A percentile compares a stretch with the other conserved stretches of the same genome.
These are phyloP conservation scores for Elsinoe australis DNA, from an alignment of 2,329 filamentous ascomycete genomes.

Conservation along the genomic window DNA sequence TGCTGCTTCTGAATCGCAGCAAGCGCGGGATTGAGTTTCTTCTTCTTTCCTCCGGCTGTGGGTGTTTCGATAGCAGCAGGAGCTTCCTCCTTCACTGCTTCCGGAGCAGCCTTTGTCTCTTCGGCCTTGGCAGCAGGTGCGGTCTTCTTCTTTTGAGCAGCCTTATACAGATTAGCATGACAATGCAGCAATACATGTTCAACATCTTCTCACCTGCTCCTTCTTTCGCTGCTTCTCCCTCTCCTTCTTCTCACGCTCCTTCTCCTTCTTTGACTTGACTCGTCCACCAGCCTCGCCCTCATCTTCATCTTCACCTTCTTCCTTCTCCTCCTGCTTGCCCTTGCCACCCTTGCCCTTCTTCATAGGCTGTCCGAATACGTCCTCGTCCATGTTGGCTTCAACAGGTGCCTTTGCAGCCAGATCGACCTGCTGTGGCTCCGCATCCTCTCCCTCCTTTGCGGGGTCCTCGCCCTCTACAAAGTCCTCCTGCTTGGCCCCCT, in stretches of 20 bases:
- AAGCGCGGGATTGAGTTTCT: conserved; percentile 76
- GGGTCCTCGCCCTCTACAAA: conserved; percentile 60
- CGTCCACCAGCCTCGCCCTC: conserved; percentile 53
- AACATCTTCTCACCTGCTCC: conserved; percentile 63
- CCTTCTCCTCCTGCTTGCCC: conserved; percentile 31
- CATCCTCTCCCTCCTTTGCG: conserved; percentile 34
- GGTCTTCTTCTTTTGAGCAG: conserved; percentile 73
- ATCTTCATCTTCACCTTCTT: conserved; percentile 38
- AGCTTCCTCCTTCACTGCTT: conserved; percentile 44
- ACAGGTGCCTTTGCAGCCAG: conserved; percentile 62
- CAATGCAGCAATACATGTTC: neutral
- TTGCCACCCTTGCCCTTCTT: conserved; percentile 61
- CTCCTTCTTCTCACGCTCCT: conserved; percentile 97
- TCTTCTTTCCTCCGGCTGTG: conserved; percentile 61
- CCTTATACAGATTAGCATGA: conserved; percentile 35
- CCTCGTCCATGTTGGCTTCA: conserved; percentile 65
- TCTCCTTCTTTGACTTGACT: conserved; percentile 93
- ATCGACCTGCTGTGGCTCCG: conserved; percentile 32
- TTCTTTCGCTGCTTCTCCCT: conserved; percentile 97
- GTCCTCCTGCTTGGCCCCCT: conserved; percentile 71
- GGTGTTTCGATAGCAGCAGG: conserved; percentile 37
- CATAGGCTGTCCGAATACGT: conserved; percentile 70
- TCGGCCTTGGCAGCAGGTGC: conserved; percentile 35
- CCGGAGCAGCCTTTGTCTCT: conserved; percentile 25
- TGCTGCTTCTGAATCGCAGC: conserved; percentile 72